Base-by-base conservation (phyloP, 2,329 filamentous ascomycete species). In the Venturia effusa region DNA sequence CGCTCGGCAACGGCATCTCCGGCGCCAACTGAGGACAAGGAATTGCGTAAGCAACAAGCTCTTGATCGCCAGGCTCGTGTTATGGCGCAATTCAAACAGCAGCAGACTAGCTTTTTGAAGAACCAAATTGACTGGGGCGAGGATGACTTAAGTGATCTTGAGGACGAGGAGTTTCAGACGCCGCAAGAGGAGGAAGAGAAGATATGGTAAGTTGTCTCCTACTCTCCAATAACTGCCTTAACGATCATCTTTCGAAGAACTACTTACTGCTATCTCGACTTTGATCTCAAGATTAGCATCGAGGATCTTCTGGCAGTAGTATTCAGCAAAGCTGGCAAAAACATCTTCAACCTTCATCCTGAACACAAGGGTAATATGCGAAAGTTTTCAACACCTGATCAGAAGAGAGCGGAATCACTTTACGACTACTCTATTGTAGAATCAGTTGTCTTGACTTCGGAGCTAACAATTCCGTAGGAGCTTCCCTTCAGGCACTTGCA, bases 1-100 rank as follows among this genome's bases (percentile, higher is more conserved):
- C 84, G 89, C 4, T 94, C 91, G 0, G 91, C 92, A n/a, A 43
- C 54, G 7, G 45, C 60, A 1, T 62, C 64, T 19, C 60, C 59
- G 34, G 61, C 61, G 43, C 32, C 45, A 19, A 70, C 76, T 11
- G 84, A 81, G 43, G 87, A 89, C 65, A 88, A 88, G 68, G 89
- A 93, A 71, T 83, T 85, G 66, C 96, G 93, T 79, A 99, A 97
- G 80, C 89, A 89, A 75, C 90, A 93, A 62, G 94, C 94, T 0
- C 77, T 92, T 48, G 93, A 92, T 69, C 86, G 94, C 27, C 92
- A 97, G 75, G 92, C 92, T 1, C 89, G 86, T 71, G 91, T 99
- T 39, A 97, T 99, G 92, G 94, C 92, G 1, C 92, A 97, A 72
- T 97, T 99, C 76, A 94, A 97, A 73, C 89, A 96, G 72, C 93